Evolutionary conservation across 805 yeast species (phyloP), one percentile per base, ranked within the genome.

Genomic region (Clavispora santaluciae): DNA sequence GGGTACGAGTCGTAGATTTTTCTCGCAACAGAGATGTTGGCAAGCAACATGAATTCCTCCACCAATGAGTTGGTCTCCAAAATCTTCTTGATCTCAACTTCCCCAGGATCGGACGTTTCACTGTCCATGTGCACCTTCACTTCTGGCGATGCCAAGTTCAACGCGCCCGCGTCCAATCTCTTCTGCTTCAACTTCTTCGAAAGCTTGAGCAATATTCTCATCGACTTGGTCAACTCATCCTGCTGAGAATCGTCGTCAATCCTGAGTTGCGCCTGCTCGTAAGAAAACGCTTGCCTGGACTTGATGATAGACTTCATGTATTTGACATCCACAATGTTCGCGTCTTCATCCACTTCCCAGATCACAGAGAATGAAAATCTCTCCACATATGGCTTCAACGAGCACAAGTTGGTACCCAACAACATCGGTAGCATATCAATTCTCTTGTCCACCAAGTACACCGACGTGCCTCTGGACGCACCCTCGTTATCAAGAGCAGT

Each of bases 381-480:
- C 49, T 93, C 99, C 33, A 93, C 97, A 57, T 87, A 83, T 5
- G 98, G 97, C 57, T 86, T 85, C 57, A 93, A 74, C 4, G 99
- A 93, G 71, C 99, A 93, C 54, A 93, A 68, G 60, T 93, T 93
- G 3, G 99, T 93, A 60, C 99, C 98, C 42, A 93, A 73, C 35
- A 93, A 66, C 82, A 86, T 80, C 5, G 99, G 99, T 48, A 93
- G 72, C 99, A 93, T 93, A 73, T 93, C 99, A 53, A 93, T 93
- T 75, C 99, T 86, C 64, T 93, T 91, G 61, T 93, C 99, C 11
- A 93, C 99, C 42, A 93, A 72, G 64, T 93, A 93, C 3, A 93
- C 97, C 4, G 99, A 90, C 0, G 99, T 93, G 55, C 97, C 98
- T 65, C 99, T 79, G 1, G 95, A 76, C 0, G 98, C 95, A 63